These are phyloP conservation scores for Penicillium sp. DNA, from an alignment of 2,329 filamentous ascomycete species.

Conservation along the genomic window DNA sequence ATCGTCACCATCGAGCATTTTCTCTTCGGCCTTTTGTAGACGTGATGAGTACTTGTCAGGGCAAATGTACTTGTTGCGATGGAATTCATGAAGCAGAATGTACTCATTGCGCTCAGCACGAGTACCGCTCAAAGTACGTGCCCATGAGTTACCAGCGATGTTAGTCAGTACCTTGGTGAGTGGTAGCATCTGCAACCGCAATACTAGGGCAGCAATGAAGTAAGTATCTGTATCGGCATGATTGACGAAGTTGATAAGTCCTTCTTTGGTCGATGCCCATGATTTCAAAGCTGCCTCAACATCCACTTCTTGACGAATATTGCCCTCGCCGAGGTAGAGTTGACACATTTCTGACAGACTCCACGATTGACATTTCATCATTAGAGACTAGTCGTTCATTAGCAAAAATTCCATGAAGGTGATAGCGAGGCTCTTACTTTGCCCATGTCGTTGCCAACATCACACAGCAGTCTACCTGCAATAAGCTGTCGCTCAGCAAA, in stretches of 20 bases:
- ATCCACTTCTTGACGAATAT: slow-evolving; percentile 80
- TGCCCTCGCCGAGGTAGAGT: slow-evolving; percentile 76
- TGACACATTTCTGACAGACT: slow-evolving; percentile 97
- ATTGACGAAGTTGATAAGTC: slow-evolving; percentile 88
- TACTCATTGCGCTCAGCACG: slow-evolving; percentile 98
- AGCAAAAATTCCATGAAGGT: slow-evolving; percentile 20
- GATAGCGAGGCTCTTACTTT: slow-evolving; percentile 56
- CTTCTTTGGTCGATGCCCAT: slow-evolving; percentile 81
- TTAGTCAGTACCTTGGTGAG: slow-evolving; percentile 96
- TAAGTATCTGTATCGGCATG: slow-evolving; percentile 96
- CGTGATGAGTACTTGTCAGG: slow-evolving; percentile 90
- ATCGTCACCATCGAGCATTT: slow-evolving; percentile 67
- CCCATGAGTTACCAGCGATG: slow-evolving; percentile 97
- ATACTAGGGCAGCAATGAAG: slow-evolving; percentile 87
- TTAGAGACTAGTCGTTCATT: slow-evolving; percentile 65
- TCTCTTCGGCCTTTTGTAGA: slow-evolving; percentile 73
- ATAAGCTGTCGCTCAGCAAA: slow-evolving; percentile 92
- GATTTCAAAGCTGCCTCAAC: slow-evolving; percentile 84
- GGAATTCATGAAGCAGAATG: slow-evolving; percentile 96
- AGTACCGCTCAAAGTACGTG: slow-evolving; percentile 90
- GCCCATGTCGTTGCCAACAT: slow-evolving; percentile 93
- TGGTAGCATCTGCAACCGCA: slow-evolving; percentile 89
- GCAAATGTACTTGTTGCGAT: slow-evolving; percentile 96
- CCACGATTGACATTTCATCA: slow-evolving; percentile 98
- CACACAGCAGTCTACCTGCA: slow-evolving; percentile 86